phyloP scores from a whole-genome alignment of 257 asterid genomes.

The Lantana camara region DNA sequence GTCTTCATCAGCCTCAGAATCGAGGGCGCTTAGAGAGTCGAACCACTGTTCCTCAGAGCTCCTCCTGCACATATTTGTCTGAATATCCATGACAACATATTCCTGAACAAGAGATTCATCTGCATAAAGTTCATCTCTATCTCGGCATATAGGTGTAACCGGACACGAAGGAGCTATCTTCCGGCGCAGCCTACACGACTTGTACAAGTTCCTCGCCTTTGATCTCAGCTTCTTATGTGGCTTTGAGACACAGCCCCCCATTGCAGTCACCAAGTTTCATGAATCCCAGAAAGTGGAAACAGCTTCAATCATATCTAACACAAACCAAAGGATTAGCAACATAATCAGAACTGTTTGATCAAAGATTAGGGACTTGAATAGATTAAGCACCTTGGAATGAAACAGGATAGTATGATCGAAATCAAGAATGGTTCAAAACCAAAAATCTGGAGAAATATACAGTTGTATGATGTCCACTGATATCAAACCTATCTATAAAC shows the following conservation, averaged over 20 bases:
- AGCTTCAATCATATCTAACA: neutral
- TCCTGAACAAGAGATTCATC: conserved; percentile 36
- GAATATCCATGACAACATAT: conserved; percentile 30
- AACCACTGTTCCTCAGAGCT: conserved; percentile 73
- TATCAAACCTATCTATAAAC: conserved; percentile 17
- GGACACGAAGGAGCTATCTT: conserved; percentile 60
- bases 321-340: neutral
- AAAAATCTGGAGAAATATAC: conserved; percentile 18
- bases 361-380: neutral
- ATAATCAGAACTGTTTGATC: neutral
- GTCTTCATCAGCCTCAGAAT: conserved; percentile 89
- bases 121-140: conserved; percentile 22
- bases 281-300: conserved; percentile 21
- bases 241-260: conserved; percentile 90
- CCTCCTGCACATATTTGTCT: conserved; percentile 27
- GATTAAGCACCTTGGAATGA: conserved; percentile 26
- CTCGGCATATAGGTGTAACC: conserved; percentile 50
- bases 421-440: conserved; percentile 16
- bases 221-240: conserved; percentile 58
- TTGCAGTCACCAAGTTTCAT: conserved; percentile 35
- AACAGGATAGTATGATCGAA: conserved; percentile 10
- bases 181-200: conserved; percentile 54
- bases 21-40: conserved; percentile 65
- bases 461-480: no score
- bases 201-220: conserved; percentile 49